Conservation (phyloP, 345 rosid genomes). For the Euphorbia lathyris region DNA sequence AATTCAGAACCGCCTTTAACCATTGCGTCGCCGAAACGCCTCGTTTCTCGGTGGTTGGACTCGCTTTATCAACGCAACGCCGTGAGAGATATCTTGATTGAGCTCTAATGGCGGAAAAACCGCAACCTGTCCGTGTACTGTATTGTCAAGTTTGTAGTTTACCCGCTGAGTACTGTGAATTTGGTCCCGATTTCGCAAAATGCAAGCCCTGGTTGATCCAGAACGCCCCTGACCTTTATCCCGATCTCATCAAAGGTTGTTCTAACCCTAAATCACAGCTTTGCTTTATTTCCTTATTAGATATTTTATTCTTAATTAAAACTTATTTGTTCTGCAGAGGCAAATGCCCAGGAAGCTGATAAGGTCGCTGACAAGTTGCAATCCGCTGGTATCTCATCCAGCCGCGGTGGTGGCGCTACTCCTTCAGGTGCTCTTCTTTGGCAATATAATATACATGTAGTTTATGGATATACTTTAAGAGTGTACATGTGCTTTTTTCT, state of each 20-base stretch:
- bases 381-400: constrained; percentile 58
- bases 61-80: not conserved
- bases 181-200: constrained; percentile 83
- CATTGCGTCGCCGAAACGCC: constrained; percentile 11
- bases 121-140: constrained; percentile 61
- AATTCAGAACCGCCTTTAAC: not conserved
- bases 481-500: not conserved
- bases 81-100: not conserved
- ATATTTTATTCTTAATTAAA: not conserved
- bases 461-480: not conserved
- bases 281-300: not conserved
- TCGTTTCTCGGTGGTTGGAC: not conserved
- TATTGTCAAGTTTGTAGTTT: constrained; percentile 83
- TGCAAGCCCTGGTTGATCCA: constrained; percentile 90
- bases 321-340: constrained; percentile 38
- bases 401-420: constrained; percentile 47
- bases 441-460: not conserved
- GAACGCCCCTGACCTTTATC: constrained; percentile 81
- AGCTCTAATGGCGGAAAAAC: constrained; percentile 57
- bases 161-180: constrained; percentile 94
- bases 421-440: constrained; percentile 33
- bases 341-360: constrained; percentile 56
- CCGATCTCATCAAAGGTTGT: constrained; percentile 57
- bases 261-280: not conserved
- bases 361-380: constrained; percentile 68